These are phyloP conservation scores for Polytrichum commune DNA, from an alignment of 225 moss, liverwort and hornwort genomes.

Conservation along the genomic window DNA sequence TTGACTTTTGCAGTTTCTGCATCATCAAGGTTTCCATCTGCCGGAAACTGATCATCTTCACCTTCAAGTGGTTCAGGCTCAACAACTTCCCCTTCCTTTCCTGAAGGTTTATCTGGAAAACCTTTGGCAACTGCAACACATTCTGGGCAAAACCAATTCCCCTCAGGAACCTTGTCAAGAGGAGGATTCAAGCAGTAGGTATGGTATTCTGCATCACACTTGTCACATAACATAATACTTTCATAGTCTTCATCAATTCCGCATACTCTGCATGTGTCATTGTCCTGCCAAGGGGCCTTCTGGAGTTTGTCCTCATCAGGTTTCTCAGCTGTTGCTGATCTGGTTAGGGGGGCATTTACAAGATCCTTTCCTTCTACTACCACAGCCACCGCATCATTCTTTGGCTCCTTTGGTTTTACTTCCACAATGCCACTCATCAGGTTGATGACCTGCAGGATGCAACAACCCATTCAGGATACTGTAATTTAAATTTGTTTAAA, in stretches of 20 bases:
- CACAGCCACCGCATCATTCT: slow-evolving; percentile 28
- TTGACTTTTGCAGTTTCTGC: slow-evolving; percentile 23
- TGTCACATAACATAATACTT: slow-evolving; percentile 95
- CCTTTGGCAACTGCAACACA: slow-evolving; percentile 91
- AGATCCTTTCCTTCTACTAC: slow-evolving; percentile 24
- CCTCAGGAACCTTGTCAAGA: slow-evolving; percentile 88
- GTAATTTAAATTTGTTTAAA: too few species aligned
- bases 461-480: too few species aligned
- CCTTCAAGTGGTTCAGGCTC: slow-evolving; percentile 44
- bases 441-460: slow-evolving; percentile 48
- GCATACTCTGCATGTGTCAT: slow-evolving; percentile 91
- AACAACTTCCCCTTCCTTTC: slow-evolving; percentile 48
- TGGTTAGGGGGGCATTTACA: slow-evolving; percentile 31
- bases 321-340: slow-evolving; percentile 48
- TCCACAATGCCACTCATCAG: slow-evolving; percentile 45
- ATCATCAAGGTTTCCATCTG: slow-evolving; percentile 27
- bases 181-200: slow-evolving; percentile 94
- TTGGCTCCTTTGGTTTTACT: slow-evolving; percentile 27
- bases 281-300: slow-evolving; percentile 97
- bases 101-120: slow-evolving; percentile 61
- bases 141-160: slow-evolving; percentile 94
- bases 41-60: slow-evolving; percentile 56
- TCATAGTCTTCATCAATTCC: slow-evolving; percentile 99
- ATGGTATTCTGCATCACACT: slow-evolving; percentile 97
- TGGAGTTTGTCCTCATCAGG: slow-evolving; percentile 65